phyloP scores from a whole-genome alignment of 495 filamentous ascomycete species.

The Penicillium bialowiezense region DNA sequence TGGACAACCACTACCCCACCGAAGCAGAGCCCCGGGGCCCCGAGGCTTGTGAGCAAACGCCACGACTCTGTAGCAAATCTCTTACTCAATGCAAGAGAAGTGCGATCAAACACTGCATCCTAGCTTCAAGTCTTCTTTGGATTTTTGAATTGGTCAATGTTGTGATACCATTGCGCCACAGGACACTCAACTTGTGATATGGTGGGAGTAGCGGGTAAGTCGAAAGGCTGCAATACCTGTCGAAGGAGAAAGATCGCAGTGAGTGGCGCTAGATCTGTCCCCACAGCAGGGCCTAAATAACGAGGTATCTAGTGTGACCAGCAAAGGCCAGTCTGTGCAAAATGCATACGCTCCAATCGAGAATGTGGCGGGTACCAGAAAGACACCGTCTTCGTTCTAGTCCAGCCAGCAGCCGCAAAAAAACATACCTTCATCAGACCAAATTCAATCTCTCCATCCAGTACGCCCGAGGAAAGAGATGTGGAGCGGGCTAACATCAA shows the following conservation, averaged over 20 bases:
- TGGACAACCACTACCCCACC: not conserved
- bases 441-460: not conserved
- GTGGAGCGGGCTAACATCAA: not conserved
- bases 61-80: too few relatives aligned
- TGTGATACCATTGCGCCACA: not conserved
- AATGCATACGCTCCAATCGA: conserved; percentile 35
- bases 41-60: too few relatives aligned
- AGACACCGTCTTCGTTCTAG: conserved; percentile 32
- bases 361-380: conserved; percentile 36
- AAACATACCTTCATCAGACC: conserved; percentile 12
- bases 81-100: too few relatives aligned
- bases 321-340: conserved; percentile 31
- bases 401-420: conserved; percentile 15
- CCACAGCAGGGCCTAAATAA: not conserved
- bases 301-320: conserved; percentile 28
- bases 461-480: not conserved
- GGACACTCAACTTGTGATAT: conserved; percentile 14
- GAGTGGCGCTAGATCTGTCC: conserved; percentile 10
- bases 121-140: too few relatives aligned
- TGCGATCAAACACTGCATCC: too few relatives aligned
- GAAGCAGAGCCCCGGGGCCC: not conserved
- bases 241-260: conserved; percentile 40
- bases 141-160: not conserved
- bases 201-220: conserved; percentile 47
- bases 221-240: conserved; percentile 47